Evolutionary conservation across 495 filamentous ascomycete species (phyloP).

Genomic region (Neurospora sp.): DNA sequence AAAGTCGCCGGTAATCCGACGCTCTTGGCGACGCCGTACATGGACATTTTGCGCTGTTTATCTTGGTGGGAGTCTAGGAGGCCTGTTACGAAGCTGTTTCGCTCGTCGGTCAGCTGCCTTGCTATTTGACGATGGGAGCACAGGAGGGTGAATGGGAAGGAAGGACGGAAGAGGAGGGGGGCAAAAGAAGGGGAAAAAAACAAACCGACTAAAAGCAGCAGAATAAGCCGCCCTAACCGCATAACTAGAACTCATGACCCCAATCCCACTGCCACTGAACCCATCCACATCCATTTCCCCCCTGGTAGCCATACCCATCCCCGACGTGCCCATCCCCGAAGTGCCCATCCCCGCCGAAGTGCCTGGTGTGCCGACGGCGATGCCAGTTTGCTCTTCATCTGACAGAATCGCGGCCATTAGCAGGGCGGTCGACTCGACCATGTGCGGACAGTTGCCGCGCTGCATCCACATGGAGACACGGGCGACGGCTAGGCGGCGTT

Average conservation of each 20-base stretch:
- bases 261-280: not conserved
- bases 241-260: slow-evolving; percentile 22
- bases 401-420: slow-evolving; percentile 64
- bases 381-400: slow-evolving; percentile 43
- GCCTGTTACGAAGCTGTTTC: slow-evolving; percentile 75
- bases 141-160: too few relatives aligned
- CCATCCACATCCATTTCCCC: slow-evolving; percentile 40
- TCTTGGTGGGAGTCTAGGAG: slow-evolving; percentile 68
- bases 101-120: too few relatives aligned
- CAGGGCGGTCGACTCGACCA: slow-evolving; percentile 72
- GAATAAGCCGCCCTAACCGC: slow-evolving; percentile 37
- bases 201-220: slow-evolving; percentile 39
- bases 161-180: too few relatives aligned
- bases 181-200: slow-evolving; percentile 1
- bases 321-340: not conserved
- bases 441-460: slow-evolving; percentile 68
- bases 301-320: slow-evolving; percentile 28
- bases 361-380: slow-evolving; percentile 1
- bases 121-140: too few relatives aligned
- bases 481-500: slow-evolving; percentile 31
- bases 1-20: slow-evolving; percentile 73
- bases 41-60: slow-evolving; percentile 58
- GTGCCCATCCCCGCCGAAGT: not conserved
- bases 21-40: slow-evolving; percentile 71
- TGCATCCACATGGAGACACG: slow-evolving; percentile 47